phyloP scores from a whole-genome alignment of 306 rosid species.

The Lupinus albus region DNA sequence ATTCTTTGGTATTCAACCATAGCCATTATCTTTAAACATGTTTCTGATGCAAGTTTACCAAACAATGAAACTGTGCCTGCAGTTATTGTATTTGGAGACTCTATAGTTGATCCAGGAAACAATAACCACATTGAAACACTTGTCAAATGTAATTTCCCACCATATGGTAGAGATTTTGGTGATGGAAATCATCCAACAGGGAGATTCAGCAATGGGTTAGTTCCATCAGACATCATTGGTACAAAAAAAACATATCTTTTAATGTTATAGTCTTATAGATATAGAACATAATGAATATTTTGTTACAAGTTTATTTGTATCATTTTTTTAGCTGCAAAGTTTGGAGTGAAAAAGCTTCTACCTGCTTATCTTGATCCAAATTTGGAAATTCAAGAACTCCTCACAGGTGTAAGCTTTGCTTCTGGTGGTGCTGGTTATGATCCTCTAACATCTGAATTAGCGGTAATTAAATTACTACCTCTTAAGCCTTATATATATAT shows the following conservation, averaged over 20 bases:
- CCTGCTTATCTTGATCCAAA: conserved; percentile 72
- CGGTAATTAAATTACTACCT: conserved; percentile 43
- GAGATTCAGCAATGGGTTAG: conserved; percentile 70
- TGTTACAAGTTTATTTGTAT: not conserved
- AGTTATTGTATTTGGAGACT: conserved; percentile 71
- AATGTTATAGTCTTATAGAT: not conserved
- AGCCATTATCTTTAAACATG: conserved; percentile 25
- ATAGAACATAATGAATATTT: not conserved
- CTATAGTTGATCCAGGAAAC: conserved; percentile 78
- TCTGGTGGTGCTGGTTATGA: conserved; percentile 85
- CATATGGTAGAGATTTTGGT: conserved; percentile 69
- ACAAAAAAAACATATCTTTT: not conserved
- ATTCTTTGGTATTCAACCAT: conserved; percentile 22
- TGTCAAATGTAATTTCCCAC: conserved; percentile 61
- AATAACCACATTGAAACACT: conserved; percentile 59
- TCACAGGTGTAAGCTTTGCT: conserved; percentile 81
- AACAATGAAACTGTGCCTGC: conserved; percentile 60
- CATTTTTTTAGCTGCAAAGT: conserved; percentile 54
- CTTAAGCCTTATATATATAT: conserved; percentile 4
- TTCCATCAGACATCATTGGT: conserved; percentile 69
- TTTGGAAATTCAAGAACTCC: conserved; percentile 58
- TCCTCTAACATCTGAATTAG: conserved; percentile 66
- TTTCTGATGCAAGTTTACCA: conserved; percentile 30
- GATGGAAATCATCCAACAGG: conserved; percentile 59
- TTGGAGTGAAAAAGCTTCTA: conserved; percentile 65